These are phyloP conservation scores for Luffa aegyptiaca DNA, from an alignment of 306 rosid genomes.

Conservation along the genomic window DNA sequence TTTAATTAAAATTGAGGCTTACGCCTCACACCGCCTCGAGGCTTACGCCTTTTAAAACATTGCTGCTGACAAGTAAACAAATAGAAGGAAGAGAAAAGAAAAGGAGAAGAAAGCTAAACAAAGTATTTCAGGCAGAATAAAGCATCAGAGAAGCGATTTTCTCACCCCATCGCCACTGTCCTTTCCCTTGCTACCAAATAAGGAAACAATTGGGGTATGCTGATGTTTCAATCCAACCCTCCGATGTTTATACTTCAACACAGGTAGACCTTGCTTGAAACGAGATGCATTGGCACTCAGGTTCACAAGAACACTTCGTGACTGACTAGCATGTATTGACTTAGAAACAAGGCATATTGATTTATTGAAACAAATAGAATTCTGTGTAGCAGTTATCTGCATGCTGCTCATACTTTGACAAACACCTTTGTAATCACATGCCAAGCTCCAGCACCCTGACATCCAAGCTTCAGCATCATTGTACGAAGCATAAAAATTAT, in stretches of 20 bases:
- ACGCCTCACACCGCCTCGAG: too few species aligned
- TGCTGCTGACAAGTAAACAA: not conserved
- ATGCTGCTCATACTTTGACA: slow-evolving; percentile 27
- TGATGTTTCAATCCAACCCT: not conserved
- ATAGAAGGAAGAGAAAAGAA: not conserved
- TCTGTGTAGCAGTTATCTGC: slow-evolving; percentile 22
- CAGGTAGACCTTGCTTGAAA: slow-evolving; percentile 19
- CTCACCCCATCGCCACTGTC: slow-evolving; percentile 35
- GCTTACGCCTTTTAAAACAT: too few species aligned
- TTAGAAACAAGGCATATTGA: slow-evolving; percentile 11
- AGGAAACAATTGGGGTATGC: slow-evolving; percentile 31
- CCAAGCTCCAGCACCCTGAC: slow-evolving; percentile 16
- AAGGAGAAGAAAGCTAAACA: not conserved
- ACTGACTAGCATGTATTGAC: slow-evolving; percentile 8
- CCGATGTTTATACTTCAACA: slow-evolving; percentile 14
- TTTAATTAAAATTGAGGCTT: too few species aligned
- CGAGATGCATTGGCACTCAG: slow-evolving; percentile 8
- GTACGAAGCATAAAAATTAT: not conserved
- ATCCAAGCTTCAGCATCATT: not conserved
- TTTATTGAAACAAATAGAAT: slow-evolving; percentile 11
- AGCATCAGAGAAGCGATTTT: not conserved
- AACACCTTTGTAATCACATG: slow-evolving; percentile 15
- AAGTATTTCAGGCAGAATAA: not conserved
- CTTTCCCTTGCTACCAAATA: slow-evolving; percentile 46
- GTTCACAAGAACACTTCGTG: slow-evolving; percentile 8